These are phyloP conservation scores for Penicillium sp. DNA, from an alignment of 2,329 filamentous ascomycete species.

Conservation along the genomic window DNA sequence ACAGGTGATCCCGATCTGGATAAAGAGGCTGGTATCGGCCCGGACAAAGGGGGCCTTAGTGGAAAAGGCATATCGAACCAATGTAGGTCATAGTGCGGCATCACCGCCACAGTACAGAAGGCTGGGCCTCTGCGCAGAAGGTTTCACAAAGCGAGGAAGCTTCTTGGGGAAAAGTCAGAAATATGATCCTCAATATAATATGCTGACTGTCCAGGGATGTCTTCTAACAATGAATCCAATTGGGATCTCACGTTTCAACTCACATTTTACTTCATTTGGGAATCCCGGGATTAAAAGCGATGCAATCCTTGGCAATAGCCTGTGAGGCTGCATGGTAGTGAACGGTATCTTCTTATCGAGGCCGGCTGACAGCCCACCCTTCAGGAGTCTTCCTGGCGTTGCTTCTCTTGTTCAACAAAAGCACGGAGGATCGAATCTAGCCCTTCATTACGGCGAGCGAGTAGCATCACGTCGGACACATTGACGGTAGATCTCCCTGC, in stretches of 20 bases:
- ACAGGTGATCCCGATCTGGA: neutral
- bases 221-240: neutral
- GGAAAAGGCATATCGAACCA: neutral
- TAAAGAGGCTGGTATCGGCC: neutral
- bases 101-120: neutral
- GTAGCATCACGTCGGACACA: slow-evolving; percentile 81
- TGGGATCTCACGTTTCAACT: neutral
- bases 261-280: neutral
- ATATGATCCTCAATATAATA: neutral
- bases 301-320: neutral
- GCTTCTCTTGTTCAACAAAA: slow-evolving; percentile 34
- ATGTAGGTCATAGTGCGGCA: neutral
- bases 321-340: neutral
- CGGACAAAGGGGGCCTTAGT: neutral
- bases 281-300: neutral
- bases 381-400: slow-evolving; percentile 29
- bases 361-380: neutral
- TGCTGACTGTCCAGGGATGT: neutral
- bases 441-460: slow-evolving; percentile 83
- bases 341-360: neutral
- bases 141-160: neutral
- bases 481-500: slow-evolving; percentile 77
- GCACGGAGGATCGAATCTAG: slow-evolving; percentile 68
- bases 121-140: neutral
- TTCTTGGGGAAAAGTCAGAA: neutral